Percentiles rank a stretch among this genome's conserved stretches.
phyloP scores from a whole-genome alignment of 2,329 filamentous ascomycete species.

The Diaporthe destruens region DNA sequence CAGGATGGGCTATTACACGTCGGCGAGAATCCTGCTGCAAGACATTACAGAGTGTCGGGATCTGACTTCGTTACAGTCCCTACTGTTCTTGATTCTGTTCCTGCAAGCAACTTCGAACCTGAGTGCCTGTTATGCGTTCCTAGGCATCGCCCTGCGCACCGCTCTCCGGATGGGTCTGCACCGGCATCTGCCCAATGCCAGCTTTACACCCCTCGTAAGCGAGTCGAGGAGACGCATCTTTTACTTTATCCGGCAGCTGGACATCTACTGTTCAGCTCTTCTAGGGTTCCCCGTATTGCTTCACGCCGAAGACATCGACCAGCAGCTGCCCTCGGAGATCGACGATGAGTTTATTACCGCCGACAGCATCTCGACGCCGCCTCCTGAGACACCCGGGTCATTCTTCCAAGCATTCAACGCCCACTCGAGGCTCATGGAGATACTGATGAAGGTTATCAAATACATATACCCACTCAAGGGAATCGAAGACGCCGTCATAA shows the following conservation, averaged over 20 bases:
- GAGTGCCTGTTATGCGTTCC: slow-evolving; percentile 83
- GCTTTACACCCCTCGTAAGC: slow-evolving; percentile 72
- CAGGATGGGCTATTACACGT: slow-evolving; percentile 81
- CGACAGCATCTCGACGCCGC: slow-evolving; percentile 66
- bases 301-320: slow-evolving; percentile 74
- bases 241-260: slow-evolving; percentile 77
- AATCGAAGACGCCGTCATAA: slow-evolving; percentile 57
- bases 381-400: slow-evolving; percentile 64
- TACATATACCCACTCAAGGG: slow-evolving; percentile 75
- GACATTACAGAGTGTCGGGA: slow-evolving; percentile 79
- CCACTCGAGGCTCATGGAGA: slow-evolving; percentile 72
- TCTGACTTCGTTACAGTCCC: slow-evolving; percentile 78
- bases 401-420: slow-evolving; percentile 76
- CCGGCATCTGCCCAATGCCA: slow-evolving; percentile 75
- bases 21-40: slow-evolving; percentile 73
- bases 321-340: slow-evolving; percentile 73
- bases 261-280: slow-evolving; percentile 76
- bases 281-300: slow-evolving; percentile 75
- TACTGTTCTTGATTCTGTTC: slow-evolving; percentile 85
- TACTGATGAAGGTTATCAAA: slow-evolving; percentile 74
- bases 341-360: slow-evolving; percentile 77
- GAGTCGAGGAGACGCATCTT: slow-evolving; percentile 75
- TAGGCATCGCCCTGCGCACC: slow-evolving; percentile 81
- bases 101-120: slow-evolving; percentile 84
- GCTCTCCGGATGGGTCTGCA: slow-evolving; percentile 84